Conservation (phyloP, 2,329 filamentous ascomycete genomes). For the Trichophyton verrucosum region DNA sequence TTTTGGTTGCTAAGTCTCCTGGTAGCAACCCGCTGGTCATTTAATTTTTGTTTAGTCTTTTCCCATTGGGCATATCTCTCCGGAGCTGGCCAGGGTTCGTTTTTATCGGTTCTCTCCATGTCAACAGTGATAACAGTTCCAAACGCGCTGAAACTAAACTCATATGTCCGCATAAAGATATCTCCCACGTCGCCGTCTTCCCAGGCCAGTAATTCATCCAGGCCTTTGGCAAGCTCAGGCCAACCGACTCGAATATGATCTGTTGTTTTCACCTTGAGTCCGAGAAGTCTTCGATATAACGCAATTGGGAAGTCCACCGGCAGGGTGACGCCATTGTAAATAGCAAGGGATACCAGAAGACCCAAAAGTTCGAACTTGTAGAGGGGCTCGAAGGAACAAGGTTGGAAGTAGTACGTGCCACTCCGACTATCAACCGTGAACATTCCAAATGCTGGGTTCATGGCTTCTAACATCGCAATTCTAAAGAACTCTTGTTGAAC, state of each 20-base stretch:
- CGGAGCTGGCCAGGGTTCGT: slow-evolving; percentile 25
- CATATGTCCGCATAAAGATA: slow-evolving; percentile 71
- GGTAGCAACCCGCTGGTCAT: slow-evolving; percentile 5
- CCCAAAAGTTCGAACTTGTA: slow-evolving; percentile 90
- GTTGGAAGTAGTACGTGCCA: slow-evolving; percentile 77
- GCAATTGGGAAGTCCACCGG: slow-evolving; percentile 79
- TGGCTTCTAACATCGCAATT: slow-evolving; percentile 63
- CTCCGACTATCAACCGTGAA: slow-evolving; percentile 63
- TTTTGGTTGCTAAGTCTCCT: neutral
- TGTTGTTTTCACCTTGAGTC: slow-evolving; percentile 54
- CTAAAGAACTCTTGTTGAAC: slow-evolving; percentile 96
- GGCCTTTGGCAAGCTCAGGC: slow-evolving; percentile 64
- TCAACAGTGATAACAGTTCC: slow-evolving; percentile 43
- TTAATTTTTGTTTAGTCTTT: slow-evolving; percentile 6
- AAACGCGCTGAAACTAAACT: slow-evolving; percentile 59
- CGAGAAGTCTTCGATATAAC: slow-evolving; percentile 69
- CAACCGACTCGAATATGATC: slow-evolving; percentile 77
- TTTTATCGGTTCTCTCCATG: slow-evolving; percentile 36
- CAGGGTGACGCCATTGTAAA: slow-evolving; percentile 87
- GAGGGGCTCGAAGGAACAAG: slow-evolving; percentile 64
- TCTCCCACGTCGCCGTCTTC: slow-evolving; percentile 69
- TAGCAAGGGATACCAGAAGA: slow-evolving; percentile 71
- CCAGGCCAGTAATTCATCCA: slow-evolving; percentile 65
- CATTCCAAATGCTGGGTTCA: slow-evolving; percentile 61
- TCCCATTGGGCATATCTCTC: slow-evolving; percentile 12